phyloP scores from a whole-genome alignment of 345 rosid genomes.

The Salix caprea region DNA sequence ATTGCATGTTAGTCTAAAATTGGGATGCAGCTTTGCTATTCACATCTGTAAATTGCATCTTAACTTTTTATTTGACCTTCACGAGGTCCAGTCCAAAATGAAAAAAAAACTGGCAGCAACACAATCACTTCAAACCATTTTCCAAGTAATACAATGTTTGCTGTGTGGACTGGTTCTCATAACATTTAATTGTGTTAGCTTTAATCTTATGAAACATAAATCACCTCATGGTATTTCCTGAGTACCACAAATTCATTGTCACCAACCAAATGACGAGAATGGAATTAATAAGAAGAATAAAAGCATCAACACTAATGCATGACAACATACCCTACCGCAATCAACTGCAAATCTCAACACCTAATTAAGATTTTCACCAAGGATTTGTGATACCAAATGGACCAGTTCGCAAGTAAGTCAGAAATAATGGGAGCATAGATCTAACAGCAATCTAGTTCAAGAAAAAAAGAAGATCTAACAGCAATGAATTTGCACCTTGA shows the following conservation, averaged over 20 bases:
- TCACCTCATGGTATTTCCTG: background rate
- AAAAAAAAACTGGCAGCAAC: background rate
- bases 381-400: background rate
- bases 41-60: background rate
- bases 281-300: background rate
- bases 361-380: background rate
- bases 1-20: background rate
- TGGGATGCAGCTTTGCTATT: background rate
- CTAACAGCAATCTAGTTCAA: background rate
- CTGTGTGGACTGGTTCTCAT: background rate
- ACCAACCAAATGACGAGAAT: background rate
- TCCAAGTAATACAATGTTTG: background rate
- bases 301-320: background rate
- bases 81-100: background rate
- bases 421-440: background rate
- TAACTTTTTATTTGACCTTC: background rate
- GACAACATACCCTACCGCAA: background rate
- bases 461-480: background rate
- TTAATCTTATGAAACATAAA: background rate
- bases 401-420: background rate
- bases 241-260: background rate
- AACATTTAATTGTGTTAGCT: background rate
- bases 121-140: background rate
- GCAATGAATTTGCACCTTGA: constrained; percentile 48
- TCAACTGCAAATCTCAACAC: background rate